A percentile compares a stretch with the other conserved stretches of the same genome.
phyloP scores from a whole-genome alignment of 1,139 yeast species.

The Arxiozyma heterogenica region DNA sequence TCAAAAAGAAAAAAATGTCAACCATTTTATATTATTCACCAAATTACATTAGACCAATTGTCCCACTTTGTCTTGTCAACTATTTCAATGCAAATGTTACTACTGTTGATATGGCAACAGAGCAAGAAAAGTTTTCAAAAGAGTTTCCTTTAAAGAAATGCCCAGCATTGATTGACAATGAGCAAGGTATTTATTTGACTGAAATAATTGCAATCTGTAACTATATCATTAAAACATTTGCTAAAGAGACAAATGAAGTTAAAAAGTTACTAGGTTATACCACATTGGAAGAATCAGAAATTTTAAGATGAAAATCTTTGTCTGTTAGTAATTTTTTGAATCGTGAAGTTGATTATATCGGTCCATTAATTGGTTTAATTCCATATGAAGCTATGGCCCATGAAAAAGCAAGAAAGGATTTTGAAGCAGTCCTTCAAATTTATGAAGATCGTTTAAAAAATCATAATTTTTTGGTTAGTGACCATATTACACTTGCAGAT shows the following conservation, averaged over 20 bases:
- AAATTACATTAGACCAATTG: conserved; percentile 38
- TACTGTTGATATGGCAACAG: conserved; percentile 36
- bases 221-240: conserved; percentile 28
- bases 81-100: conserved; percentile 59
- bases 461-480: conserved; percentile 73
- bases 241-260: conserved; percentile 11
- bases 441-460: conserved; percentile 55
- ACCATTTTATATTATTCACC: conserved; percentile 45
- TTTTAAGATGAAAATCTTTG: conserved; percentile 70
- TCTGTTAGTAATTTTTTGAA: conserved; percentile 57
- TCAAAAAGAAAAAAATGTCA: conserved; percentile 37
- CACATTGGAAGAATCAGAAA: conserved; percentile 41
- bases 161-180: conserved; percentile 69
- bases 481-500: conserved; percentile 72
- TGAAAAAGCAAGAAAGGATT: conserved; percentile 40
- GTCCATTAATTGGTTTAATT: conserved; percentile 37
- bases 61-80: conserved; percentile 56
- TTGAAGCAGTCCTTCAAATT: conserved; percentile 36
- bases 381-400: conserved; percentile 70
- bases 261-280: conserved; percentile 45
- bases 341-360: conserved; percentile 27
- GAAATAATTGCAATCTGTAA: conserved; percentile 62
- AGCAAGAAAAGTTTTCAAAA: conserved; percentile 36
- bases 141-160: conserved; percentile 58
- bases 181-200: conserved; percentile 55